phyloP scores from a whole-genome alignment of 2,329 filamentous ascomycete species.

The Phoma herbarum region DNA sequence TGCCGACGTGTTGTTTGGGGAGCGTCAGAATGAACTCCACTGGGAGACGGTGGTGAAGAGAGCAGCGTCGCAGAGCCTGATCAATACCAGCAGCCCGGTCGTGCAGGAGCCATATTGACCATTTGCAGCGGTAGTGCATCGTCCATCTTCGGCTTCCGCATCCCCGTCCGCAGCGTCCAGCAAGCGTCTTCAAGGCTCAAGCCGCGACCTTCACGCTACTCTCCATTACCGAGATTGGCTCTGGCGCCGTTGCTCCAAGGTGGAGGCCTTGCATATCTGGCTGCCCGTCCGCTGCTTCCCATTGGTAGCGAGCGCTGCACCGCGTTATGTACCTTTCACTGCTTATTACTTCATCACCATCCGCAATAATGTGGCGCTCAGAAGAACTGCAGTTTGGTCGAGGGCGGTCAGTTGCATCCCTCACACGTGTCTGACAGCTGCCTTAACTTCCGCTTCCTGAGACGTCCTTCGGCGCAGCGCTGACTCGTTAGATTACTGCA shows the following conservation, averaged over 20 bases:
- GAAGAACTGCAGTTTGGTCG: background rate
- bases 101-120: conserved; percentile 7
- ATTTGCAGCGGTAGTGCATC: conserved; percentile 6
- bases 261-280: conserved; percentile 15
- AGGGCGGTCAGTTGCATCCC: background rate
- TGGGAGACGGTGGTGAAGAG: conserved; percentile 31
- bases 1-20: conserved; percentile 4
- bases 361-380: background rate
- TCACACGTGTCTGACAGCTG: conserved; percentile 9
- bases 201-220: conserved; percentile 14
- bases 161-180: conserved; percentile 14
- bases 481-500: conserved; percentile 26
- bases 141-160: conserved; percentile 20
- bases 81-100: conserved; percentile 4
- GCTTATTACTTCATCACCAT: conserved; percentile 1
- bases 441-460: conserved; percentile 12
- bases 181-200: conserved; percentile 13
- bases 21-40: conserved; percentile 1
- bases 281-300: conserved; percentile 11
- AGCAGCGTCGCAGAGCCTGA: conserved; percentile 26
- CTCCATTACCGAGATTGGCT: conserved; percentile 19
- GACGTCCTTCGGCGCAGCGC: conserved; percentile 12
- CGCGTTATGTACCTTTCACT: conserved; percentile 6
- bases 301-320: conserved; percentile 14
- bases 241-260: conserved; percentile 11